Base-by-base conservation (phyloP, 768 basidiomycete species). In the Mycena filopes region DNA sequence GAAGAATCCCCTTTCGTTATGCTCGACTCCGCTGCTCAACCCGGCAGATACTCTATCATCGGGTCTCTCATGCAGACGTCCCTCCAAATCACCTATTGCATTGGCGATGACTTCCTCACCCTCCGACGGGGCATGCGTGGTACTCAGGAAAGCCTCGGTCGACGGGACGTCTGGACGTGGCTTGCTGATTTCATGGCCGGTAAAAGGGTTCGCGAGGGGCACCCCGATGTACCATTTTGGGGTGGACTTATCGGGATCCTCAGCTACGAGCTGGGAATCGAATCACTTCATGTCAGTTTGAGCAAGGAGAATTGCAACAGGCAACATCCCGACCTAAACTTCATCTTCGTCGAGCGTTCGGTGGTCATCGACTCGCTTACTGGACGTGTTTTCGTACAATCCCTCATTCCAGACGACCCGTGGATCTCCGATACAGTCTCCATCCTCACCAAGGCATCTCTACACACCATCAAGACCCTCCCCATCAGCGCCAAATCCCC, bases 281-380 rank as follows among this genome's bases (percentile, higher is more conserved):
- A 84, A 46, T 81, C 86, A 9, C 76, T 93, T 26, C 74, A 79
- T 23, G 78, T 89, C 53, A 76, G 82, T 57, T 74, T 83, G 73
- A 60, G 73, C 62, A 31, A 65, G 48, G 33, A 15, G 38, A n/a
- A 38, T 23, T 62, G 66, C 50, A 42, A 60, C 38, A 74, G 72
- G 49, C 77, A 72, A 41, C 89, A 92, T 72, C 87, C 91, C 2
- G 93, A 94, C 75, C 83, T 92, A 40, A 92, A 92, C 59, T 76
- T 94, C 18, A 80, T 91, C 11, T 93, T 92, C 67, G 89, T 94
- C 12, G 92, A 94, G 70, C 87, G 93, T 56, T 93, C 91, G 72
- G 77, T 95, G 59, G 86, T 94, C 21, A 60, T 93, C 18, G 93
- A 95, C 74, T 77, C 75, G 21, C 70, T 75, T 20, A 82, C 83